Percentiles rank a stretch among this genome's conserved stretches.
Evolutionary conservation across 257 asterid genomes (phyloP).

Genomic region (Nicotiana tabacum): DNA sequence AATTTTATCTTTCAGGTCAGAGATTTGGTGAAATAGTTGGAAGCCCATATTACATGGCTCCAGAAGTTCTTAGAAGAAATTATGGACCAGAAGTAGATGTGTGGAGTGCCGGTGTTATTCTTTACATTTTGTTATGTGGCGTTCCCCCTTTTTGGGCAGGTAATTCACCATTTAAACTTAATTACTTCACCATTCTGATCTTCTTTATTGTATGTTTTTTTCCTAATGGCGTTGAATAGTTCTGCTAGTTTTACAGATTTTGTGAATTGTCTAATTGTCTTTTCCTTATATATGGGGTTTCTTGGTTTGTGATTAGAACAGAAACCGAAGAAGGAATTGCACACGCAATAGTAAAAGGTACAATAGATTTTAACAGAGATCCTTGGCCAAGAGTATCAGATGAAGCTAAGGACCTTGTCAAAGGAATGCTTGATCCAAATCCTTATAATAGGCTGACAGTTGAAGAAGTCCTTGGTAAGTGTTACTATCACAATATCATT

Average conservation of each 20-base stretch:
- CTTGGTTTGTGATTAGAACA: constrained; percentile 38
- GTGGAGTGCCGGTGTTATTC: constrained; percentile 92
- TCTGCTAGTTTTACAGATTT: no score
- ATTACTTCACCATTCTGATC: background rate
- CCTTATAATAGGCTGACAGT: constrained; percentile 58
- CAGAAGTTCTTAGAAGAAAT: constrained; percentile 69
- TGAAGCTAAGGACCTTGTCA: constrained; percentile 67
- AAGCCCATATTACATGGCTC: constrained; percentile 96
- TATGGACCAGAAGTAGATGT: constrained; percentile 72
- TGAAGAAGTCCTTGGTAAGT: constrained; percentile 61
- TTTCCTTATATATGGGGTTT: background rate
- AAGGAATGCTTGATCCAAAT: constrained; percentile 65
- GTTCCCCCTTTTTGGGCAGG: constrained; percentile 98
- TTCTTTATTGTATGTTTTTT: no score
- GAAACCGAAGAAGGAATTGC: constrained; percentile 93
- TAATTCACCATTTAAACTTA: constrained; percentile 14
- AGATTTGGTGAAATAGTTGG: constrained; percentile 76
- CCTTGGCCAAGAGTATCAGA: constrained; percentile 84
- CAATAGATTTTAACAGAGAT: constrained; percentile 57
- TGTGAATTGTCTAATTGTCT: background rate
- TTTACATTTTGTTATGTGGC: constrained; percentile 75
- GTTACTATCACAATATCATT: background rate
- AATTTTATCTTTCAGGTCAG: constrained; percentile 35
- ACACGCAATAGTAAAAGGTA: constrained; percentile 68
- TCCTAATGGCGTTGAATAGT: no score